phyloP scores from a whole-genome alignment of 1,284 basidiomycete genomes.

The Tilletia horrida region DNA sequence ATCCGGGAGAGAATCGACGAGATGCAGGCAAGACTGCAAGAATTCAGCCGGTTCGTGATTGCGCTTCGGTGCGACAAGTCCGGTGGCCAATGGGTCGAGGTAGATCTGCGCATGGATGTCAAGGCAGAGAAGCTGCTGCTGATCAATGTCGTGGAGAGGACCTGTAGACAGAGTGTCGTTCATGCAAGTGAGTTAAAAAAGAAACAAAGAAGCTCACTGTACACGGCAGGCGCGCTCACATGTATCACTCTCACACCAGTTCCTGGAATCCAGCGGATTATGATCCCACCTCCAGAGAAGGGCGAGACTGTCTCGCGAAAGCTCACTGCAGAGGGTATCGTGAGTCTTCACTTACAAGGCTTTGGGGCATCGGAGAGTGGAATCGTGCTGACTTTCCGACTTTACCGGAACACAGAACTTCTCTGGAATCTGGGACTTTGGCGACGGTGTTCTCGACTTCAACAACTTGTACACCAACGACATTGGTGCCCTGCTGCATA shows the following conservation, averaged over 20 bases:
- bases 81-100: slow-evolving; percentile 58
- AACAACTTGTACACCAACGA: slow-evolving; percentile 89
- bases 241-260: slow-evolving; percentile 20
- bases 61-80: slow-evolving; percentile 69
- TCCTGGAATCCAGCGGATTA: slow-evolving; percentile 45
- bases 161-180: slow-evolving; percentile 48
- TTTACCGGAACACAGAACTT: slow-evolving; percentile 62
- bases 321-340: slow-evolving; percentile 52
- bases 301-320: slow-evolving; percentile 32
- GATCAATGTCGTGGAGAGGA: slow-evolving; percentile 53
- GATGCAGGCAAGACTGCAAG: slow-evolving; percentile 59
- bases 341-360: neutral
- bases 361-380: neutral
- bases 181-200: slow-evolving; percentile 36
- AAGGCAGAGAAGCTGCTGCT: slow-evolving; percentile 52
- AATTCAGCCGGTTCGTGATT: slow-evolving; percentile 60
- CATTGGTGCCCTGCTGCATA: slow-evolving; percentile 83
- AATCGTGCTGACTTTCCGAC: neutral
- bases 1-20: slow-evolving; percentile 52
- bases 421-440: slow-evolving; percentile 82
- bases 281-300: slow-evolving; percentile 44
- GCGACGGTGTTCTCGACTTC: slow-evolving; percentile 73
- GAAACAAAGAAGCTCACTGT: too few relatives aligned
- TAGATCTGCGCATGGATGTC: slow-evolving; percentile 44
- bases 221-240: too few relatives aligned